Conservation (phyloP, 148 eudicot species). For the Euryodendron excelsum region DNA sequence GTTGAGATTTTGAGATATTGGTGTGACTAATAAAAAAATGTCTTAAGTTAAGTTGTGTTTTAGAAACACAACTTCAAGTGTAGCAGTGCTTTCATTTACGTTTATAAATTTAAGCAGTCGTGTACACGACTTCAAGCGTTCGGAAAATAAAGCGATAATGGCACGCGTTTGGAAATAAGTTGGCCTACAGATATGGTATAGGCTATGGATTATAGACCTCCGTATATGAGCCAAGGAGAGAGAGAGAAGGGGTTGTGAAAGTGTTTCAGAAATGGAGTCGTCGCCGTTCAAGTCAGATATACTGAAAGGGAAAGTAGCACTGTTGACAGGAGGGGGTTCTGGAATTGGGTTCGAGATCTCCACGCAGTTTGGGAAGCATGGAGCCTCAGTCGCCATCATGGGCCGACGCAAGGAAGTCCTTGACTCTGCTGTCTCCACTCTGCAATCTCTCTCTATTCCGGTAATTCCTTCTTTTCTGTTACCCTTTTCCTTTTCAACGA, state of each 20-base stretch:
- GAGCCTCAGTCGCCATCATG: conserved; percentile 87
- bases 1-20: too few relatives aligned
- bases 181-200: too few relatives aligned
- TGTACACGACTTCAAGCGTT: too few relatives aligned
- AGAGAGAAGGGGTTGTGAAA: not conserved
- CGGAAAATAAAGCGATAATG: too few relatives aligned
- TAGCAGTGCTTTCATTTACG: too few relatives aligned
- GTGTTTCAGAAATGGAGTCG: not conserved
- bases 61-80: too few relatives aligned
- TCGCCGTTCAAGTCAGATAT: conserved; percentile 73
- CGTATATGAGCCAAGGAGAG: not conserved
- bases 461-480: conserved; percentile 30
- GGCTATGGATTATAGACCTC: too few relatives aligned
- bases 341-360: conserved; percentile 93
- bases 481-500: too few relatives aligned
- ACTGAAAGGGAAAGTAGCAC: conserved; percentile 76
- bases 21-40: too few relatives aligned
- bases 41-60: too few relatives aligned
- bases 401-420: conserved; percentile 75
- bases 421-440: conserved; percentile 69
- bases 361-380: conserved; percentile 78
- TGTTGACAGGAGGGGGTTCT: conserved; percentile 90
- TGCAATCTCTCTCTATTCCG: conserved; percentile 62
- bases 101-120: too few relatives aligned
- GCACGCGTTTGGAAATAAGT: too few relatives aligned